phyloP scores from a whole-genome alignment of 345 rosid genomes.

The Dimocarpus longan region DNA sequence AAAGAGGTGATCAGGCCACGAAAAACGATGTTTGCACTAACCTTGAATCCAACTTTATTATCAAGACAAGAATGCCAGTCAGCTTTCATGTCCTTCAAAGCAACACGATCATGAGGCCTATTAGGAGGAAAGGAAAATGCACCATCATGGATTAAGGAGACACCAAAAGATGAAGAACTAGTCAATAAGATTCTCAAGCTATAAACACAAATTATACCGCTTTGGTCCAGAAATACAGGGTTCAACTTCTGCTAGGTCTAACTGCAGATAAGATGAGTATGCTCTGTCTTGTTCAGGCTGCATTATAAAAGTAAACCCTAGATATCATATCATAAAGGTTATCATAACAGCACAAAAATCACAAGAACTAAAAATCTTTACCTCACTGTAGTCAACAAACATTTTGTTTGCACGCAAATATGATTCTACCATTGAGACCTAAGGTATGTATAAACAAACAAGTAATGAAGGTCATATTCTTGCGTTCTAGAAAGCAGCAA shows the following conservation, averaged over 20 bases:
- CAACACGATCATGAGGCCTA: slow-evolving; percentile 87
- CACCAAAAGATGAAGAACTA: background rate
- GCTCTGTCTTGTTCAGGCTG: slow-evolving; percentile 78
- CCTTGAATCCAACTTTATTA: slow-evolving; percentile 80
- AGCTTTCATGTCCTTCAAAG: slow-evolving; percentile 77
- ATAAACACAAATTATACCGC: slow-evolving; percentile 42
- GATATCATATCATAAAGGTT: background rate
- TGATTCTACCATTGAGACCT: slow-evolving; percentile 85
- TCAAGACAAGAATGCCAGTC: slow-evolving; percentile 93
- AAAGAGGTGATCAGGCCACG: slow-evolving; percentile 5
- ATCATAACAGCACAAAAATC: background rate
- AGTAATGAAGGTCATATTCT: background rate
- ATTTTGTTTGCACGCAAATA: slow-evolving; percentile 87
- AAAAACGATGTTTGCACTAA: slow-evolving; percentile 20
- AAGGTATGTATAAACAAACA: background rate
- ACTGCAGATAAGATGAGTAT: slow-evolving; percentile 73
- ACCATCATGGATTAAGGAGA: background rate
- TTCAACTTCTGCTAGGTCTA: slow-evolving; percentile 75
- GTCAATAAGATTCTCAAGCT: background rate
- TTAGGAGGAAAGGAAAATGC: slow-evolving; percentile 1
- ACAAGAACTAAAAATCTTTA: slow-evolving; percentile 24
- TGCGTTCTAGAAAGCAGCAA: background rate
- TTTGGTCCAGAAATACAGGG: slow-evolving; percentile 93
- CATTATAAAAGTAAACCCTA: slow-evolving; percentile 10
- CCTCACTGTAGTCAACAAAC: slow-evolving; percentile 88